A percentile compares a stretch with the other conserved stretches of the same genome.
phyloP scores from a whole-genome alignment of 306 rosid genomes.

The Albizia julibrissin region DNA sequence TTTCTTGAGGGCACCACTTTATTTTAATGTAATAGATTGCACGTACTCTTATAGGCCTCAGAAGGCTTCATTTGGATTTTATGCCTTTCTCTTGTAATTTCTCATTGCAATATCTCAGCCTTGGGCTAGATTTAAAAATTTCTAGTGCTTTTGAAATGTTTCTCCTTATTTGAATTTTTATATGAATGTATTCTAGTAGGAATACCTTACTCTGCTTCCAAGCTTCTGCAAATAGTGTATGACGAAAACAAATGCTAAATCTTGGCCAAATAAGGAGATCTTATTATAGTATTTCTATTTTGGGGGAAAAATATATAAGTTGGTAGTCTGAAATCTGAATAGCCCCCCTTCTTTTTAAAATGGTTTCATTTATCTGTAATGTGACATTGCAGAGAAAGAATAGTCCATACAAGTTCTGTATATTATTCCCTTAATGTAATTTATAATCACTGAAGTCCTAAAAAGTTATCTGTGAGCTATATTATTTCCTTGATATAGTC shows the following conservation, averaged over 20 bases:
- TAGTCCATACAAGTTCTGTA: constrained; percentile 19
- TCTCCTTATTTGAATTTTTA: not conserved
- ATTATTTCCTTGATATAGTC: not conserved
- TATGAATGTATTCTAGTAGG: not conserved
- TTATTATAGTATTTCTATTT: not conserved
- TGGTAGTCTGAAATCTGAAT: too few relatives aligned
- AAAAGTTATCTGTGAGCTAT: not conserved
- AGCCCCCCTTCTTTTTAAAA: too few relatives aligned
- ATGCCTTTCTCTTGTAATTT: not conserved
- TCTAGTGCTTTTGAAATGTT: not conserved
- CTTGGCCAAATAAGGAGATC: too few relatives aligned
- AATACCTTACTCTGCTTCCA: not conserved
- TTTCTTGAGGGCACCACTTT: not conserved
- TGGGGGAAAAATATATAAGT: not conserved
- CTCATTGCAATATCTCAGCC: not conserved
- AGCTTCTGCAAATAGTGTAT: not conserved
- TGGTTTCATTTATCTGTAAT: constrained; percentile 16
- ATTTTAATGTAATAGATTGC: not conserved
- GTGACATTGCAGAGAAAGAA: constrained; percentile 56
- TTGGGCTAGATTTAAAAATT: not conserved
- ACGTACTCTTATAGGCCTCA: not conserved
- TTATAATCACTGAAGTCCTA: not conserved
- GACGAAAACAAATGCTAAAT: not conserved
- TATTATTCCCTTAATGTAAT: not conserved
- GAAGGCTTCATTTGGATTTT: not conserved